Evolutionary conservation across 805 yeast genomes (phyloP).

Genomic region (Kluyveromyces nonfermentans): DNA sequence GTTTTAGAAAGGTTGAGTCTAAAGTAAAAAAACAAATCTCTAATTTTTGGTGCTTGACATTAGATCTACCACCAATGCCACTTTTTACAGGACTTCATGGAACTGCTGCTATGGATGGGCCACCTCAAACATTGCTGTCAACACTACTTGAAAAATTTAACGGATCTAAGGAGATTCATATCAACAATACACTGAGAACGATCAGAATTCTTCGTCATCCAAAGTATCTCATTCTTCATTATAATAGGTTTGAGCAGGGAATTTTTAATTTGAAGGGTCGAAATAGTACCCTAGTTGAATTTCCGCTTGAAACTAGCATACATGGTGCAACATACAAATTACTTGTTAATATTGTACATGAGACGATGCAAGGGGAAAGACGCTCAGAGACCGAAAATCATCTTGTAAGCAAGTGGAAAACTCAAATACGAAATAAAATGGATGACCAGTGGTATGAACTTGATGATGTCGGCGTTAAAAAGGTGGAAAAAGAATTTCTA

Average conservation of each 20-base stretch:
- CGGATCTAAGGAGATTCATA: slow-evolving; percentile 25
- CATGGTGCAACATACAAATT: slow-evolving; percentile 32
- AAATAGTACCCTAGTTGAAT: slow-evolving; percentile 57
- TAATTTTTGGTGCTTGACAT: slow-evolving; percentile 33
- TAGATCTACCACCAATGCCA: slow-evolving; percentile 53
- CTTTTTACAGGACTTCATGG: slow-evolving; percentile 35
- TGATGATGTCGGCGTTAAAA: slow-evolving; percentile 39
- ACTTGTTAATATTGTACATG: slow-evolving; percentile 40
- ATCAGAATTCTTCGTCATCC: slow-evolving; percentile 41
- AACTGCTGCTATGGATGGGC: slow-evolving; percentile 34
- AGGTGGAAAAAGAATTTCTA: slow-evolving; percentile 46
- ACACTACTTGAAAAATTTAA: slow-evolving; percentile 37
- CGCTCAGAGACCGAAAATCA: slow-evolving; percentile 19
- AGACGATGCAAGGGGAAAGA: slow-evolving; percentile 13
- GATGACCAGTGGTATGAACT: slow-evolving; percentile 49
- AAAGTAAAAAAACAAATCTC: slow-evolving; percentile 15
- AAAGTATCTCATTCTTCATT: slow-evolving; percentile 42
- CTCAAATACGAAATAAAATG: slow-evolving; percentile 36
- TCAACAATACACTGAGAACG: slow-evolving; percentile 29
- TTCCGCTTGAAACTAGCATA: slow-evolving; percentile 34
- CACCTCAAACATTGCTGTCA: slow-evolving; percentile 43
- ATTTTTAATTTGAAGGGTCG: slow-evolving; percentile 31
- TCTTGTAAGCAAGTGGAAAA: slow-evolving; percentile 36
- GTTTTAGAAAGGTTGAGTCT: slow-evolving; percentile 9
- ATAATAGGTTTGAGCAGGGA: slow-evolving; percentile 41